These are phyloP conservation scores for Epicoccum nigrum DNA, from an alignment of 2,329 filamentous ascomycete species.

Conservation along the genomic window DNA sequence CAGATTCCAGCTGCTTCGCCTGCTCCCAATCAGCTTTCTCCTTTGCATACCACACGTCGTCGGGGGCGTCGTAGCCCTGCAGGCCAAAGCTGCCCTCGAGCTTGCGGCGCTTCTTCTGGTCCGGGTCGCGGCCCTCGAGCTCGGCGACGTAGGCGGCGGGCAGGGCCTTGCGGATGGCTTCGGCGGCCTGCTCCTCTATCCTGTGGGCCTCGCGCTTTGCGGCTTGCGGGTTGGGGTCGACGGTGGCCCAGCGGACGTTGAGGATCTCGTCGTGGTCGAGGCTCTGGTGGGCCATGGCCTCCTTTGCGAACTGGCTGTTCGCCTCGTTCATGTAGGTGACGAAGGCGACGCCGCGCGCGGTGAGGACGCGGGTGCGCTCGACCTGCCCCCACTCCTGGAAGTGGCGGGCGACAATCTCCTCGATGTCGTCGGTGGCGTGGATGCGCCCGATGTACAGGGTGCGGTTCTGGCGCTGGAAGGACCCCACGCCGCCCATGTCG, in stretches of 20 bases:
- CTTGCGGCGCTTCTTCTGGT: constrained; percentile 84
- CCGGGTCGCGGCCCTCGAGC: constrained; percentile 88
- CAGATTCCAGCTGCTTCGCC: constrained; percentile 64
- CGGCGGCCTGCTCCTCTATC: constrained; percentile 95
- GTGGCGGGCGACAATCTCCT: constrained; percentile 92
- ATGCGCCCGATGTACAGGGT: constrained; percentile 94
- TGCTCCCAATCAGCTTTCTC: constrained; percentile 71
- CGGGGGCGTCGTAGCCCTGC: constrained; percentile 90
- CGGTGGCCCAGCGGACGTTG: constrained; percentile 96
- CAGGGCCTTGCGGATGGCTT: constrained; percentile 85
- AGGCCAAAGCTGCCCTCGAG: constrained; percentile 86
- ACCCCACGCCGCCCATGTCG: constrained; percentile 96
- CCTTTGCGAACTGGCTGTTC: constrained; percentile 59
- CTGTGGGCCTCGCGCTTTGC: constrained; percentile 87
- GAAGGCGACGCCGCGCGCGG: constrained; percentile 88
- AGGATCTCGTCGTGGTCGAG: constrained; percentile 91
- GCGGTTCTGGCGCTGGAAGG: constrained; percentile 90
- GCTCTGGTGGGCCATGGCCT: constrained; percentile 93
- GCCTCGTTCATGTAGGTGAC: constrained; percentile 88
- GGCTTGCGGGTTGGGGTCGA: constrained; percentile 93
- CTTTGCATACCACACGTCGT: constrained; percentile 89
- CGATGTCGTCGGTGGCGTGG: constrained; percentile 94
- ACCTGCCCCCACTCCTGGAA: constrained; percentile 97
- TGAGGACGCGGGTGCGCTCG: constrained; percentile 86
- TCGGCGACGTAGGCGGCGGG: constrained; percentile 91